A percentile compares a stretch with the other conserved stretches of the same genome.
These are phyloP conservation scores for Mycena vitilis DNA, from an alignment of 768 basidiomycete species.

Conservation along the genomic window DNA sequence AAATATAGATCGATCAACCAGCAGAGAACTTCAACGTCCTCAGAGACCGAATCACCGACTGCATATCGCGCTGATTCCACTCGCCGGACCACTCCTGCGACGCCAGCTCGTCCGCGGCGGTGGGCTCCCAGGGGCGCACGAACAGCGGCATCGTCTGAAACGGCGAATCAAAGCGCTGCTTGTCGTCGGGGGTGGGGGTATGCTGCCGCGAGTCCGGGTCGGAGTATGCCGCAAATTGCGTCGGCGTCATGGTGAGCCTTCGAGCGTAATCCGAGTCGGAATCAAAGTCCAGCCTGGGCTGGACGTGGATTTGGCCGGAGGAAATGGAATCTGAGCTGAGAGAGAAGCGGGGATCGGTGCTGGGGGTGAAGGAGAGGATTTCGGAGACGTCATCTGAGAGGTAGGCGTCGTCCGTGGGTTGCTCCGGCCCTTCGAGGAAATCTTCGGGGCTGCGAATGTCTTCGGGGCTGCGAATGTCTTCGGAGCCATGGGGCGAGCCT, in stretches of 20 bases:
- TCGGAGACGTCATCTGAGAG: conserved; percentile 7
- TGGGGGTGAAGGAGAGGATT: background rate
- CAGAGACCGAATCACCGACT: conserved; percentile 23
- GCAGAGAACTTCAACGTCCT: conserved; percentile 11
- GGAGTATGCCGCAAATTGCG: background rate
- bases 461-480: too few relatives aligned
- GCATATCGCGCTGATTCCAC: conserved; percentile 32
- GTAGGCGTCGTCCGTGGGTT: background rate
- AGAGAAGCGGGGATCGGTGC: background rate
- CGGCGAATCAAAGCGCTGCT: conserved; percentile 26
- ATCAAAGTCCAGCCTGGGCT: background rate
- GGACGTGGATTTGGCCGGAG: conserved; percentile 12
- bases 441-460: background rate
- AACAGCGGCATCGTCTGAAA: conserved; percentile 26
- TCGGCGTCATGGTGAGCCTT: conserved; percentile 4
- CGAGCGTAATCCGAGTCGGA: background rate
- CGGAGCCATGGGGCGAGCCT: background rate
- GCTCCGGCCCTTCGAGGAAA: background rate
- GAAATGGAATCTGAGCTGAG: background rate
- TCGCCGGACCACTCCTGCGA: conserved; percentile 27
- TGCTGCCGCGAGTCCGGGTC: background rate
- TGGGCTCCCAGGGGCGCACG: conserved; percentile 20
- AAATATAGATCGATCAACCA: background rate
- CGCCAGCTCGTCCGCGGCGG: background rate
- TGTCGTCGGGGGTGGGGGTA: background rate